Evolutionary conservation across 192 early-diverging fungal genomes (phyloP).

Genomic region (Podila epicladia): DNA sequence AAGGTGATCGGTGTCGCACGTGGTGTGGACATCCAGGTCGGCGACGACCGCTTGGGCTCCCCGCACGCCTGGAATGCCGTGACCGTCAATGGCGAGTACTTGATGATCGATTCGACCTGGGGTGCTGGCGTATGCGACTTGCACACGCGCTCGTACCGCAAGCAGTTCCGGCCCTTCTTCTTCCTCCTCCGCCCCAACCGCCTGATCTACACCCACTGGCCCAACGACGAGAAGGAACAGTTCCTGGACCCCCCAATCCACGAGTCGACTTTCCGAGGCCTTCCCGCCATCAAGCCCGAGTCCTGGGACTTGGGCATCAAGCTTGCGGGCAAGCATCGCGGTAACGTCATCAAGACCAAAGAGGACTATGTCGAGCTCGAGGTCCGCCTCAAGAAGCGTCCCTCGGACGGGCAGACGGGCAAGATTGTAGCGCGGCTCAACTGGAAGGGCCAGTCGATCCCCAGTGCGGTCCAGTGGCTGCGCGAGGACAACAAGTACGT

Average conservation of each 20-base stretch:
- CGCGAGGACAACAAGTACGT: conserved; percentile 38
- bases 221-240: conserved; percentile 60
- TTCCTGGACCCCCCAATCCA: conserved; percentile 56
- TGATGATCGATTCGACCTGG: conserved; percentile 69
- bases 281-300: conserved; percentile 52
- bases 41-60: conserved; percentile 39
- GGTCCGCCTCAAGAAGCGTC: conserved; percentile 37
- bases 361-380: conserved; percentile 40
- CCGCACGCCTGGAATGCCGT: conserved; percentile 69
- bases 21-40: conserved; percentile 54
- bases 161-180: conserved; percentile 62
- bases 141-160: conserved; percentile 46
- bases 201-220: conserved; percentile 68
- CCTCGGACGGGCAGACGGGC: conserved; percentile 33
- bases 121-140: conserved; percentile 57
- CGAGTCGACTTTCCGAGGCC: conserved; percentile 54
- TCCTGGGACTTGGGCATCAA: conserved; percentile 47
- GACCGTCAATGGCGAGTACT: conserved; percentile 56
- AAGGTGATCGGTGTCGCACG: conserved; percentile 62
- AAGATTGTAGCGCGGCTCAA: conserved; percentile 43
- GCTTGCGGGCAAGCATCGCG: conserved; percentile 31
- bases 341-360: conserved; percentile 32
- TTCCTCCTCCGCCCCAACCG: conserved; percentile 60
- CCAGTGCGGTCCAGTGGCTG: conserved; percentile 23
- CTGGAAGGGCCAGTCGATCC: conserved; percentile 47